These are phyloP conservation scores for Zygoascus biomembranicola DNA, from an alignment of 805 yeast genomes.

Conservation along the genomic window DNA sequence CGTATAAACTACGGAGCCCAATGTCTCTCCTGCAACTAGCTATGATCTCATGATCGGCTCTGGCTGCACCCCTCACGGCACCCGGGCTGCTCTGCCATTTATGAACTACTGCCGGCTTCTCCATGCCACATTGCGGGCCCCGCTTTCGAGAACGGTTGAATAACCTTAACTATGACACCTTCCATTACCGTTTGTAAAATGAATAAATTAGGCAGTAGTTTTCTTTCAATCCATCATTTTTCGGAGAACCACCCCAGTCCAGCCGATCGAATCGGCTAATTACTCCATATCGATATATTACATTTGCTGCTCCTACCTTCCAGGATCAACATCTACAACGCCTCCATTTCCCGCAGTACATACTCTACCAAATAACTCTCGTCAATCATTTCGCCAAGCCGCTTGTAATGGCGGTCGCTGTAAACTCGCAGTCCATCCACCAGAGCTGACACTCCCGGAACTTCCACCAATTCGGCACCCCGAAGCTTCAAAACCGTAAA, in stretches of 20 bases:
- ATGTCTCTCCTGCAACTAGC: too few species aligned
- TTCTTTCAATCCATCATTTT: too few species aligned
- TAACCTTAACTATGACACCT: background rate
- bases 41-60: too few species aligned
- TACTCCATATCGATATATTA: too few species aligned
- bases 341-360: slow-evolving; percentile 56
- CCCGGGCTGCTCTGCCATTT: too few species aligned
- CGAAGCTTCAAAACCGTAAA: slow-evolving; percentile 48
- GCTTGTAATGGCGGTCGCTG: slow-evolving; percentile 70
- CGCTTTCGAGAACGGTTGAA: background rate
- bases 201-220: too few species aligned
- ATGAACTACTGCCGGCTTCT: too few species aligned
- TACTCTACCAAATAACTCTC: slow-evolving; percentile 82
- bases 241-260: too few species aligned
- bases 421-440: slow-evolving; percentile 81
- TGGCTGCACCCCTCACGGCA: too few species aligned
- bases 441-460: slow-evolving; percentile 58
- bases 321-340: background rate
- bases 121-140: too few species aligned
- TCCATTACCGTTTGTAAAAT: background rate
- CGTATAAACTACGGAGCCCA: too few species aligned
- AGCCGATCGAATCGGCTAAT: too few species aligned
- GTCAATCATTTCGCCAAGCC: slow-evolving; percentile 75
- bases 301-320: background rate
- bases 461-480: slow-evolving; percentile 45